These are phyloP conservation scores for Geotrichum restrictum DNA, from an alignment of 1,139 yeast species.

Conservation along the genomic window DNA sequence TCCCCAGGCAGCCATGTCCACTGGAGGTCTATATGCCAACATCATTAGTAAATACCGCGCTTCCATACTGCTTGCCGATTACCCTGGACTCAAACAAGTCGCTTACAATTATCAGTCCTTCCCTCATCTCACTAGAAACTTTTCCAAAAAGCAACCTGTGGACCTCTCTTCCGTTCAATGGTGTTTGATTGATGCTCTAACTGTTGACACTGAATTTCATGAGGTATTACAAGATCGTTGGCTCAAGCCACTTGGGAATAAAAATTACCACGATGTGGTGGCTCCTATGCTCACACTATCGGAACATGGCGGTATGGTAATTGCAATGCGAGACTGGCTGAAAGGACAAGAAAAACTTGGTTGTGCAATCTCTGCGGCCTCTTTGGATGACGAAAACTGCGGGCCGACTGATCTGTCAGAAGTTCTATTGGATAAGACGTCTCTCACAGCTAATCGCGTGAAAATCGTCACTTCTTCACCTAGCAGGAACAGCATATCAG, in stretches of 20 bases:
- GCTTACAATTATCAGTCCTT: constrained; percentile 89
- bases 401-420: constrained; percentile 56
- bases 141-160: constrained; percentile 69
- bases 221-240: constrained; percentile 89
- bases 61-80: constrained; percentile 75
- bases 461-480: constrained; percentile 61
- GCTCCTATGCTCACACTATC: constrained; percentile 86
- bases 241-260: constrained; percentile 86
- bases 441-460: constrained; percentile 72
- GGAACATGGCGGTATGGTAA: constrained; percentile 95
- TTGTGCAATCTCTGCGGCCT: constrained; percentile 29
- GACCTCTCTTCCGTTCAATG: constrained; percentile 78
- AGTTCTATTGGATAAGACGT: constrained; percentile 74
- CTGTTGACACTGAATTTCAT: constrained; percentile 90
- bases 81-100: constrained; percentile 85
- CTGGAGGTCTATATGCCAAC: constrained; percentile 85
- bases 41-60: constrained; percentile 68
- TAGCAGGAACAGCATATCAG: constrained; percentile 40
- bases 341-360: constrained; percentile 57
- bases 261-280: constrained; percentile 68
- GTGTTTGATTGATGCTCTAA: constrained; percentile 87
- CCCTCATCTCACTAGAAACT: constrained; percentile 80
- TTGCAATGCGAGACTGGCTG: constrained; percentile 87
- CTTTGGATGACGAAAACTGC: constrained; percentile 38
- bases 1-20: constrained; percentile 68